A percentile compares a stretch with the other conserved stretches of the same genome.
Evolutionary conservation across 352 stramenopile species (phyloP).

Genomic region (Pythium utonaiense): DNA sequence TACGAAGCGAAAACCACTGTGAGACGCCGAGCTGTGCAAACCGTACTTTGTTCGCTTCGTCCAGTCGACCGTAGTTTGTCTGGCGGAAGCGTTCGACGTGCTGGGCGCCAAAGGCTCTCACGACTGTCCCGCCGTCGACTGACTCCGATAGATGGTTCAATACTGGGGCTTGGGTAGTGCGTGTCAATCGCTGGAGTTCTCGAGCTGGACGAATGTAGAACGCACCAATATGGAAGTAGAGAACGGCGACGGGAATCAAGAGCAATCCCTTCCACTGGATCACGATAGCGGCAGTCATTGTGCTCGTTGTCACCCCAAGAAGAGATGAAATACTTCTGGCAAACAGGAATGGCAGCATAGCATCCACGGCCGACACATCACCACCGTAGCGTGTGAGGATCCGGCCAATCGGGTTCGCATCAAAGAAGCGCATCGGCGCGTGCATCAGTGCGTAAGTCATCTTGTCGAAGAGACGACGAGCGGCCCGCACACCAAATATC

Average conservation of each 20-base stretch:
- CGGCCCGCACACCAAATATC: conserved; percentile 42
- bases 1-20: conserved; percentile 44
- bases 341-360: conserved; percentile 54
- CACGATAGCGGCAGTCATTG: conserved; percentile 73
- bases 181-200: conserved; percentile 31
- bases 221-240: conserved; percentile 52
- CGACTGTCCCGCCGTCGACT: conserved; percentile 33
- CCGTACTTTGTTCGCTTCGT: conserved; percentile 23
- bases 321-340: conserved; percentile 23
- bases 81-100: conserved; percentile 10
- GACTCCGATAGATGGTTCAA: conserved; percentile 33
- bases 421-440: conserved; percentile 93
- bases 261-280: conserved; percentile 79
- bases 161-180: conserved; percentile 23
- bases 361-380: conserved; percentile 91
- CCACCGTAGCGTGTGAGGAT: conserved; percentile 90
- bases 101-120: conserved; percentile 30
- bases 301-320: conserved; percentile 74
- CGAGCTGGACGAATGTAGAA: conserved; percentile 31
- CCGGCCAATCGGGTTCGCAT: conserved; percentile 86
- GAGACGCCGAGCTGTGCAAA: conserved; percentile 24
- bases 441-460: conserved; percentile 82
- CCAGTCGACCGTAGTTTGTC: conserved; percentile 23
- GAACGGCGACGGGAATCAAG: conserved; percentile 74
- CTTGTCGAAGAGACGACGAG: conserved; percentile 76